Conservation (phyloP, 2,329 filamentous ascomycete genomes). For the Pseudopyricularia cyperi region DNA sequence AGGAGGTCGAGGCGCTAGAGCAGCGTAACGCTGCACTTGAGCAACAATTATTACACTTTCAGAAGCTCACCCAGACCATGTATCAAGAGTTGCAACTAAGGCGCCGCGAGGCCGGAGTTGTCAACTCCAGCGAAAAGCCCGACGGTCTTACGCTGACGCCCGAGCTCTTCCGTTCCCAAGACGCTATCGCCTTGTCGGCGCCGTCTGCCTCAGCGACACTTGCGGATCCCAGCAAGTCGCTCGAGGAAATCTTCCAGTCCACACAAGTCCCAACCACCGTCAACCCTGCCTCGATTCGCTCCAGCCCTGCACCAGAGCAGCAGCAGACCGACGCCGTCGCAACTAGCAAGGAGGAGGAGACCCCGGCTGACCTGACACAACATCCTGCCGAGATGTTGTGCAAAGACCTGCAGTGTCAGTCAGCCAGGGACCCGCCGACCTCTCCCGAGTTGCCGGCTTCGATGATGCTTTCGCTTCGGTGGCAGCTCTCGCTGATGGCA, state of each 20-base stretch:
- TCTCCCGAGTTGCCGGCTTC: conserved; percentile 20
- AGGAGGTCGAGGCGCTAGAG: conserved; percentile 78
- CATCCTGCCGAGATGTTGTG: conserved; percentile 99
- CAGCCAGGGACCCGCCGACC: conserved; percentile 47
- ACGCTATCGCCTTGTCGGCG: conserved; percentile 11
- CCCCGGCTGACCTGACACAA: conserved; percentile 89
- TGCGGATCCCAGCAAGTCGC: conserved; percentile 9
- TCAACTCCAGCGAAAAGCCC: conserved; percentile 29
- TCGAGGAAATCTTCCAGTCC: conserved; percentile 26
- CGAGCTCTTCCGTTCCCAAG: conserved; percentile 40
- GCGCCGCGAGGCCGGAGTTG: conserved; percentile 28
- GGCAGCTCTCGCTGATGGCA: conserved; percentile 46
- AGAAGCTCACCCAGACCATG: conserved; percentile 41
- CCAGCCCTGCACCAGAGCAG: conserved; percentile 16
- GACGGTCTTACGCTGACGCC: conserved; percentile 39
- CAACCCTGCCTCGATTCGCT: conserved; percentile 47
- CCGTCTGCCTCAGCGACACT: neutral
- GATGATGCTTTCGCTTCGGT: conserved; percentile 25
- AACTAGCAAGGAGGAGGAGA: conserved; percentile 11
- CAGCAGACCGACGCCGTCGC: conserved; percentile 10
- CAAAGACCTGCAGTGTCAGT: conserved; percentile 97
- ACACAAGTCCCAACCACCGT: conserved; percentile 34
- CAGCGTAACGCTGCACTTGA: conserved; percentile 60
- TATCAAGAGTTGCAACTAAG: neutral
- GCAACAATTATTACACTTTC: conserved; percentile 29